Evolutionary conservation across 352 stramenopile species (phyloP), one percentile per base, ranked within the genome.

Genomic region (Stephanocyclus meneghinianus): DNA sequence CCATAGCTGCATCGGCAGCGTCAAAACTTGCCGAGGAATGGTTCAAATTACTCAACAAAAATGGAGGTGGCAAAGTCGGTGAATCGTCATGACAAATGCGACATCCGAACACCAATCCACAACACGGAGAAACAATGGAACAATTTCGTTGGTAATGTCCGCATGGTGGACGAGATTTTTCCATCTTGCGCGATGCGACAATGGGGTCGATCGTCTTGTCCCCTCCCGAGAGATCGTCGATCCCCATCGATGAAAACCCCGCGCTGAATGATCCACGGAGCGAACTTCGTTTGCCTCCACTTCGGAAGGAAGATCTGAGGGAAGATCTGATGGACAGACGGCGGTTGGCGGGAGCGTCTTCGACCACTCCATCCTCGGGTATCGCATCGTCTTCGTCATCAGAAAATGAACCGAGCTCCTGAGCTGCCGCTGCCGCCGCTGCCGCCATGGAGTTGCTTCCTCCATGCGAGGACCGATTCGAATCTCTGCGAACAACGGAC

Each of bases 51-150:
- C 76, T 18, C 32, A 79, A 53, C 21, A 68, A 76, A 64, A 85
- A 75, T 13, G 86, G 86, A 35, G 85, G 83, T 45, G 84, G 84
- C 16, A 92, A 69, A 8, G 80, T 69, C 5, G 75, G 72, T 51
- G 74, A 85, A 76, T 92, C 87, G 67, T 92, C 84, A 63, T 92
- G 87, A 80, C 87, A 92, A 62, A 92, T 90, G 5, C 87, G 80
- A 80, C 87, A 92, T 55, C 87, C 87, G 81, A 92, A 91, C 0
- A 87, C 86, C 61, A 89, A 44, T 26, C 87, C 87, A 82, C 87
- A 92, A 67, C 87, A 92, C 18, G 87, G 83, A 42, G 72, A 81
- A 64, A 92, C 73, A 47, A 92, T 90, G 30, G 87, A 90, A 70
- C 87, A 92, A 56, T 91, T 88, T 47, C 87, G 53, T 68, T 91